Conservation (phyloP, 1,284 basidiomycete species). For the Fomitopsis palustris region DNA sequence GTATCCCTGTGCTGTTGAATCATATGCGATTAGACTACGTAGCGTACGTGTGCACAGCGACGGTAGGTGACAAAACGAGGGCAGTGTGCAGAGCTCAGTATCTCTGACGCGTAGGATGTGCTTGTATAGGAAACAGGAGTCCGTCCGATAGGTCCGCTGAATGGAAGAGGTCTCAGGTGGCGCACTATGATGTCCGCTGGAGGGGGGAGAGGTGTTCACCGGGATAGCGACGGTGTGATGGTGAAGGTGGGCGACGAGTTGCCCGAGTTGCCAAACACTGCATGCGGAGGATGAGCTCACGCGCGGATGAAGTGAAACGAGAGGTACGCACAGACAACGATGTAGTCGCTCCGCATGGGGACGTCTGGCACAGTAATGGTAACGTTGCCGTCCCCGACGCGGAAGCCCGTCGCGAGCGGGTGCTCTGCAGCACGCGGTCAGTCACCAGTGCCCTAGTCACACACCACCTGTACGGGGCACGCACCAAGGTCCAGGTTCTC, state of each 20-base stretch:
- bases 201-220: background rate
- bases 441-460: background rate
- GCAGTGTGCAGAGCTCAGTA: background rate
- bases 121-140: background rate
- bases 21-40: background rate
- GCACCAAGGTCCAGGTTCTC: constrained; percentile 41
- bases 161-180: background rate
- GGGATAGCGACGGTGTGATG: constrained; percentile 16
- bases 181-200: background rate
- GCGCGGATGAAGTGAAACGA: background rate
- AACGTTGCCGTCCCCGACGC: constrained; percentile 28
- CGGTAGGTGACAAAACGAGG: constrained; percentile 2
- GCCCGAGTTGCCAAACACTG: constrained; percentile 37
- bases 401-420: constrained; percentile 36
- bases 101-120: background rate
- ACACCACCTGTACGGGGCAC: constrained; percentile 14
- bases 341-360: constrained; percentile 27
- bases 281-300: background rate
- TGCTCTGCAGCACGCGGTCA: constrained; percentile 21
- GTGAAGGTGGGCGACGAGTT: constrained; percentile 32
- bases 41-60: background rate
- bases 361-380: constrained; percentile 33
- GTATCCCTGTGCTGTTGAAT: background rate
- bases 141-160: constrained; percentile 3
- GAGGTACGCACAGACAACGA: constrained; percentile 35